A percentile compares a stretch with the other conserved stretches of the same genome.
Evolutionary conservation across 257 asterid species (phyloP).

Genomic region (Nyctanthes arbortristis): DNA sequence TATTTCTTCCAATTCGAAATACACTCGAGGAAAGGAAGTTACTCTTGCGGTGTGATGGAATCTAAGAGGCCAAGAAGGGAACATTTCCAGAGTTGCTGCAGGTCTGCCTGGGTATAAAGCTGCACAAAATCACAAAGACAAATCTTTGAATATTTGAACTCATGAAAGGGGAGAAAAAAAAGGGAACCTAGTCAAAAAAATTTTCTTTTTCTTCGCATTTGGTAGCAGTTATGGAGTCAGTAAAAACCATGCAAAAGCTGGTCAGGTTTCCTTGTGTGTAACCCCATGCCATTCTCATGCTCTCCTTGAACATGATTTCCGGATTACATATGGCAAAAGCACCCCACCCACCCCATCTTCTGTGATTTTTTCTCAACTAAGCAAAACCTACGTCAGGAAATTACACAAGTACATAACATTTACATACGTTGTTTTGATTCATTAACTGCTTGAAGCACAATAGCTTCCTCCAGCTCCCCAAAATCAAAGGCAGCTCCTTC

Average conservation of each 20-base stretch:
- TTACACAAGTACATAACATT: conserved; percentile 11
- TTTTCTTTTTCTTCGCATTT: conserved; percentile 6
- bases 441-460: conserved; percentile 68
- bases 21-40: neutral
- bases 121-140: conserved; percentile 62
- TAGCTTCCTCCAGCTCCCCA: conserved; percentile 92
- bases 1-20: too few relatives aligned
- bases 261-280: conserved; percentile 58
- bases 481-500: conserved; percentile 75
- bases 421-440: conserved; percentile 68
- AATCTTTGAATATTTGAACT: conserved; percentile 38
- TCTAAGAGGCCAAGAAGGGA: conserved; percentile 97
- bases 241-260: conserved; percentile 60
- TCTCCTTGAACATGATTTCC: conserved; percentile 61
- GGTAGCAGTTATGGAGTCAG: conserved; percentile 70
- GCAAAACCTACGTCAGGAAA: conserved; percentile 57
- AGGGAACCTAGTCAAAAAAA: conserved; percentile 36
- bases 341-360: neutral
- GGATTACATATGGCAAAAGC: conserved; percentile 48
- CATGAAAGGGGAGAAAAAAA: conserved; percentile 14
- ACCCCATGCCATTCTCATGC: conserved; percentile 70
- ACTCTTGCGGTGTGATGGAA: conserved; percentile 65
- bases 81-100: conserved; percentile 95
- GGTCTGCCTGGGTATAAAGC: conserved; percentile 78
- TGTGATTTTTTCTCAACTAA: too few relatives aligned